Base-by-base conservation (phyloP, 768 basidiomycete genomes). In the Hygrophorus pudorinus region DNA sequence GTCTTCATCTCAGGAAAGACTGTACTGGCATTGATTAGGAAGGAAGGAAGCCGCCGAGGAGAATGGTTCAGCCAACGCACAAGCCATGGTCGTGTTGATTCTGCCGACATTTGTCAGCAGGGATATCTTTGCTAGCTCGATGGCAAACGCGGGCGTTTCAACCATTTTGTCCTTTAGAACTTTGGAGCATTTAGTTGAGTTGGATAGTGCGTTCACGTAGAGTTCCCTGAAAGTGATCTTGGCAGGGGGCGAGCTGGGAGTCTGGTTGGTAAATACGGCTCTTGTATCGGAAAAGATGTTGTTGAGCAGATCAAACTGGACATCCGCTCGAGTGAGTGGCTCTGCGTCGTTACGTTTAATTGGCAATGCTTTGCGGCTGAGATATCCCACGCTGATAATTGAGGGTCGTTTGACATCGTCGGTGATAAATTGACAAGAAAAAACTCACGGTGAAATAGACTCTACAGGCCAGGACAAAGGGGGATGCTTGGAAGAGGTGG, bases 1-100 rank as follows among this genome's bases (percentile, higher is more conserved):
- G 90, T 92, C 62, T 87, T 85, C 89, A 92, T 91, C 68, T 90
- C 87, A 44, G 87, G 87, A 59, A 89, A 90, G 66, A 92, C 86
- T 89, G 57, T 32, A 86, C 82, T 84, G 41, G 32, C 44, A 31
- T 38, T 48, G 45, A 35, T 48, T 41, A 41, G 30, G 44, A 38
- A 28, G 47, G 38, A 38, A 29, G 20, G 21, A 17, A 50, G 47
- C 18, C 47, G 36, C 20, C 34, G 42, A 41, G 30, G 38, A 42
- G 41, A 43, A 17, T 2, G 4, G 16, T 28, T 17, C 32, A 32
- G 39, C 18, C n/a, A 13, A 33, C 46, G 13, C 56, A 87, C 85
- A 89, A 48, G 85, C 85, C 74, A 86, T 79, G 4, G 85, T 88
- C 4, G 85, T 84, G 56, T 85, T 85, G 51, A 88, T 75, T 44